These are phyloP conservation scores for Fusarium odoratissimum DNA, from an alignment of 2,329 filamentous ascomycete genomes.

Conservation along the genomic window DNA sequence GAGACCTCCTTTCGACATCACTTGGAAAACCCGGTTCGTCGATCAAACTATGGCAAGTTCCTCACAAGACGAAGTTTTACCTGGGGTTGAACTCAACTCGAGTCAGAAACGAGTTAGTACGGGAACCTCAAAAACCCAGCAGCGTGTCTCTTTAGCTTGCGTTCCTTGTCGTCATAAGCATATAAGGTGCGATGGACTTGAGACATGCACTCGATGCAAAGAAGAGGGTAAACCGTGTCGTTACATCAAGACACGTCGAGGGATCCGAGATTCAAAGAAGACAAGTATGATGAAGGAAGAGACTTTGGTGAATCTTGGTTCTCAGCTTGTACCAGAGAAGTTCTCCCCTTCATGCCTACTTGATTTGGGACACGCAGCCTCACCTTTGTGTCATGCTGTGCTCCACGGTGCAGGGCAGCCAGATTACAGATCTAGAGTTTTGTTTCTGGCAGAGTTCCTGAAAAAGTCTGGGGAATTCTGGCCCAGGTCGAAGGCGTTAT, in stretches of 20 bases:
- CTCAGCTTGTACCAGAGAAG: slow-evolving; percentile 29
- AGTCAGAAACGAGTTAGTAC: slow-evolving; percentile 21
- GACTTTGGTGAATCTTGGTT: slow-evolving; percentile 13
- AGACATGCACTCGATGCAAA: slow-evolving; percentile 35
- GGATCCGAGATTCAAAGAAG: slow-evolving; percentile 31
- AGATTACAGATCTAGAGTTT: slow-evolving; percentile 15
- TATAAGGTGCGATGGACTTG: slow-evolving; percentile 34
- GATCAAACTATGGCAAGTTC: slow-evolving; percentile 26
- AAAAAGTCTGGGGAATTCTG: slow-evolving; percentile 37
- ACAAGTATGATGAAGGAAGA: slow-evolving; percentile 20
- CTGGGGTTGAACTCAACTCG: background rate
- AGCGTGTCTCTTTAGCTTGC: slow-evolving; percentile 40
- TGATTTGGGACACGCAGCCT: slow-evolving; percentile 23
- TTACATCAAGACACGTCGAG: slow-evolving; percentile 39
- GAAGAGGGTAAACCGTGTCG: slow-evolving; percentile 24
- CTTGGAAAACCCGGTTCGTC: background rate
- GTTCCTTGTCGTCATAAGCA: slow-evolving; percentile 39
- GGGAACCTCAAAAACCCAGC: slow-evolving; percentile 22
- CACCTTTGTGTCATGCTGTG: slow-evolving; percentile 25
- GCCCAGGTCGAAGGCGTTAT: slow-evolving; percentile 25
- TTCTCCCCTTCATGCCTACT: slow-evolving; percentile 40
- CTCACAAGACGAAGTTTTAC: slow-evolving; percentile 7
- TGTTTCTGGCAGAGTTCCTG: slow-evolving; percentile 24
- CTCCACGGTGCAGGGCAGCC: background rate
- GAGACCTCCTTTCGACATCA: background rate